Base-by-base conservation (phyloP, 306 rosid species). In the Elaeagnus macrophylla region DNA sequence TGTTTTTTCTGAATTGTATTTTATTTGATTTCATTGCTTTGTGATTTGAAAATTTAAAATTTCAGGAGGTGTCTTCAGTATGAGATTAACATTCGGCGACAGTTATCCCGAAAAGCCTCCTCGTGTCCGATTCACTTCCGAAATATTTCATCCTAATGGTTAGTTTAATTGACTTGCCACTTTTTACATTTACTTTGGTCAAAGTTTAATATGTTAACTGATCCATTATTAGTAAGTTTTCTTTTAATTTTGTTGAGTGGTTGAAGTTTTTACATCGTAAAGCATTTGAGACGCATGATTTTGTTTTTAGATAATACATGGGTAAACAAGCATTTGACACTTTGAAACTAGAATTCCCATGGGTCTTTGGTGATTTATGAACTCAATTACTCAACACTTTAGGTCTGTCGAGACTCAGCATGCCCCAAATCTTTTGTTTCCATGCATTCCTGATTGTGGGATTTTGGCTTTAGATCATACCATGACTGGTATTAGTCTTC, bases 71-170 rank as follows among this genome's bases (percentile, higher is more conserved):
- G 62, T 61, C 10, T 68, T 68, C 36, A 60, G 73, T 48, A 60
- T 68, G 57, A 17, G 73, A 53, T 54, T 68, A 52, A 68, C 73
- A 39, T 68, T 68, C 46, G 52, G 67, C 39, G 56, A 68, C 12
- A 53, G 53, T 13, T 68, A 68, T 32, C 73, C 62, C 7, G 73
- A 68, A 39, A 60, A 60, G 62, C 73, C 73, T 13, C 73, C 73
- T 6, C 67, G 67, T 25, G 73, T 68, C 15, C 61, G 67, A 9
- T 60, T 68, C 62, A 68, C 73, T 35, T 68, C 67, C 41, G 62
- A 60, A 51, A 48, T 68, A 0, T 68, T 68, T 20, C 75, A 70
- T 53, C 66, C 70, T 39, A 59, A 58, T 70, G 75, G 61, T 70
- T 25, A 64, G 62, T 51, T 10, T 13, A 12, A 16, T 63, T 19